Conservation (phyloP, 1,284 basidiomycete species). For the Anthracocystis panici-leucophaei region DNA sequence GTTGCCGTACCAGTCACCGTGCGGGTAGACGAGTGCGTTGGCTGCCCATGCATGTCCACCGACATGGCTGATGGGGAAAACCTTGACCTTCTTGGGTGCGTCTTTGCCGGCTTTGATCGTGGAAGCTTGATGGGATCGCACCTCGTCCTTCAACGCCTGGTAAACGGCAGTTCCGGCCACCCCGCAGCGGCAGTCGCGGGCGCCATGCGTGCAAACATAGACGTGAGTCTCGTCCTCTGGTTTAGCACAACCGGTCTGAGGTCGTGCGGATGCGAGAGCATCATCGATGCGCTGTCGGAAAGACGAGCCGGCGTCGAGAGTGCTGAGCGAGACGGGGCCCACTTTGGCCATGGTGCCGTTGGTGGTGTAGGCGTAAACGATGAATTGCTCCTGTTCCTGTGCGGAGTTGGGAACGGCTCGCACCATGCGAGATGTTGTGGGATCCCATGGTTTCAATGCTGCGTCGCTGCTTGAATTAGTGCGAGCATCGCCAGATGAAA, state of each 20-base stretch:
- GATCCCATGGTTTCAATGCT: slow-evolving; percentile 53
- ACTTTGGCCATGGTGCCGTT: slow-evolving; percentile 54
- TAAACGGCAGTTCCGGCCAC: slow-evolving; percentile 67
- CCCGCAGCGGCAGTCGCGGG: slow-evolving; percentile 70
- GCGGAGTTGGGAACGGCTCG: slow-evolving; percentile 51
- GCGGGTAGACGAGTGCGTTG: slow-evolving; percentile 68
- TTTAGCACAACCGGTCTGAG: slow-evolving; percentile 36
- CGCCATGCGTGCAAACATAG: slow-evolving; percentile 69
- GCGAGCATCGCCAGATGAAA: slow-evolving; percentile 45
- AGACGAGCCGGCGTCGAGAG: slow-evolving; percentile 42
- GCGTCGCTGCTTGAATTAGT: not conserved
- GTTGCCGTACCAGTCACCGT: slow-evolving; percentile 68
- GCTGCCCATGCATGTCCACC: slow-evolving; percentile 68
- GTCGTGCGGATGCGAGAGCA: slow-evolving; percentile 31
- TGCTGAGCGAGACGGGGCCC: slow-evolving; percentile 56
- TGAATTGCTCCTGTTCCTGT: slow-evolving; percentile 55
- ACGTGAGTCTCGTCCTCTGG: slow-evolving; percentile 57
- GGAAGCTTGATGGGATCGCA: slow-evolving; percentile 52
- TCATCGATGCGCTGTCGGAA: slow-evolving; percentile 36
- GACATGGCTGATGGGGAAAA: slow-evolving; percentile 59
- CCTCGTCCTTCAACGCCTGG: slow-evolving; percentile 54
- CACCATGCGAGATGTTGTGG: slow-evolving; percentile 49
- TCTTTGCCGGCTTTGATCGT: slow-evolving; percentile 29
- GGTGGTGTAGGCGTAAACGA: slow-evolving; percentile 53
- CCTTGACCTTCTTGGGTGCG: slow-evolving; percentile 48